These are phyloP conservation scores for Suillus occidentalis DNA, from an alignment of 768 basidiomycete species.

Conservation along the genomic window DNA sequence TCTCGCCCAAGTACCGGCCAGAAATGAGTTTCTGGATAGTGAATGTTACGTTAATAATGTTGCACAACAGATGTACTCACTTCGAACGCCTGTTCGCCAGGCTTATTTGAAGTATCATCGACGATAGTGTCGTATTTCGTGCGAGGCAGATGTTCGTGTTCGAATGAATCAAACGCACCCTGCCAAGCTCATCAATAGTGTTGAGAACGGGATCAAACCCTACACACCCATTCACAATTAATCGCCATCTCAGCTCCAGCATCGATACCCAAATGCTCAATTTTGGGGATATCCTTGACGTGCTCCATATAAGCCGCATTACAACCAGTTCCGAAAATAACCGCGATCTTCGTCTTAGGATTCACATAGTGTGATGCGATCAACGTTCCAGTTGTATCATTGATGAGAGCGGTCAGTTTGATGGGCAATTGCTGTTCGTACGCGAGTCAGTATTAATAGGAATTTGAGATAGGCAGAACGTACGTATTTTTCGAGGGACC, in stretches of 20 bases:
- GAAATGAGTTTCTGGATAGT: constrained; percentile 83
- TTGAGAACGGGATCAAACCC: background rate
- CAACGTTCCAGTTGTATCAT: constrained; percentile 97
- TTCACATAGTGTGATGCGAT: constrained; percentile 97
- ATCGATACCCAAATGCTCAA: constrained; percentile 70
- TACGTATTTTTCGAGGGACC: constrained; percentile 76
- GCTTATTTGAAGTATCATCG: constrained; percentile 95
- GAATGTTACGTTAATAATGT: background rate
- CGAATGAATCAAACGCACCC: constrained; percentile 97
- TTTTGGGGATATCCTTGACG: constrained; percentile 82
- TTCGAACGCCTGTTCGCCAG: constrained; percentile 92
- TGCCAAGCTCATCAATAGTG: constrained; percentile 29
- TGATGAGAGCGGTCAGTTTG: constrained; percentile 83
- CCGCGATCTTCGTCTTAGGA: constrained; percentile 86
- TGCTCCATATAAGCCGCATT: constrained; percentile 99
- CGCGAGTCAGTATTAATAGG: constrained; percentile 3
- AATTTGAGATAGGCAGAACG: constrained; percentile 6
- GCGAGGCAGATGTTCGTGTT: constrained; percentile 91
- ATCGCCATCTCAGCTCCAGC: constrained; percentile 79
- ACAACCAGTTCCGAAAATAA: constrained; percentile 97
- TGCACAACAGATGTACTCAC: constrained; percentile 35
- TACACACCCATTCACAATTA: constrained; percentile 92
- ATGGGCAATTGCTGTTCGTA: constrained; percentile 73
- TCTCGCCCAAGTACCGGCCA: constrained; percentile 94
- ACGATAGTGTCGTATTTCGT: constrained; percentile 93